phyloP scores from a whole-genome alignment of 2,329 filamentous ascomycete species.

The Geosmithia flava region DNA sequence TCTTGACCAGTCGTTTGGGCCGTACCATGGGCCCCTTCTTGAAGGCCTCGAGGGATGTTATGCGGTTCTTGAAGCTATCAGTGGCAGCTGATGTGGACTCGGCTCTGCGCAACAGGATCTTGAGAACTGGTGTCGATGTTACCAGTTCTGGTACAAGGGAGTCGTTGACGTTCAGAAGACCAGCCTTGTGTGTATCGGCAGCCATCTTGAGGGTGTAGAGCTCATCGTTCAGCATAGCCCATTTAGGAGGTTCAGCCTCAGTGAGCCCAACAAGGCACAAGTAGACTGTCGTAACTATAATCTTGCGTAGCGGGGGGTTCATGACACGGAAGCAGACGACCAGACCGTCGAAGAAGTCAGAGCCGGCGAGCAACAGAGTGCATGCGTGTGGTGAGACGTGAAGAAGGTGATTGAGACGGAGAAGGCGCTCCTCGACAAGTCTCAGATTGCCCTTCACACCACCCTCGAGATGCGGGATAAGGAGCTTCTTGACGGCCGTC shows the following conservation, averaged over 20 bases:
- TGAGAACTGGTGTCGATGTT: conserved; percentile 65
- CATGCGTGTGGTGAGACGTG: conserved; percentile 45
- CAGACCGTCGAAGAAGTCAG: conserved; percentile 76
- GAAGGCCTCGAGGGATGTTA: conserved; percentile 48
- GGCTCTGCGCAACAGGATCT: conserved; percentile 44
- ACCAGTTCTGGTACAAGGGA: conserved; percentile 75
- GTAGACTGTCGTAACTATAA: conserved; percentile 62
- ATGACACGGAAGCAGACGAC: conserved; percentile 51
- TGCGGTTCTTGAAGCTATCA: conserved; percentile 44
- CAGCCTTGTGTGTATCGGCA: conserved; percentile 50
- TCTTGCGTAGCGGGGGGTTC: conserved; percentile 50
- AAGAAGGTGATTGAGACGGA: conserved; percentile 50
- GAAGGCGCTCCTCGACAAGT: conserved; percentile 40
- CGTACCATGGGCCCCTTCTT: conserved; percentile 40
- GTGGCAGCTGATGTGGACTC: conserved; percentile 35
- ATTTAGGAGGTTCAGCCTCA: conserved; percentile 53
- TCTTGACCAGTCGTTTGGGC: conserved; percentile 35
- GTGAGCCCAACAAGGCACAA: conserved; percentile 62
- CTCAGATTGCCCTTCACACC: conserved; percentile 43
- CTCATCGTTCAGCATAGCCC: conserved; percentile 68
- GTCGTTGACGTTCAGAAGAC: conserved; percentile 44
- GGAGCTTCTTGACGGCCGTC: conserved; percentile 43
- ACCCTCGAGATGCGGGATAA: conserved; percentile 52
- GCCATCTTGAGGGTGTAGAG: conserved; percentile 68
- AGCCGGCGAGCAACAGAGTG: conserved; percentile 64